Percentiles rank a stretch among this genome's conserved stretches.
These are phyloP conservation scores for Oldenlandia corymbosa DNA, from an alignment of 257 asterid genomes.

Conservation along the genomic window DNA sequence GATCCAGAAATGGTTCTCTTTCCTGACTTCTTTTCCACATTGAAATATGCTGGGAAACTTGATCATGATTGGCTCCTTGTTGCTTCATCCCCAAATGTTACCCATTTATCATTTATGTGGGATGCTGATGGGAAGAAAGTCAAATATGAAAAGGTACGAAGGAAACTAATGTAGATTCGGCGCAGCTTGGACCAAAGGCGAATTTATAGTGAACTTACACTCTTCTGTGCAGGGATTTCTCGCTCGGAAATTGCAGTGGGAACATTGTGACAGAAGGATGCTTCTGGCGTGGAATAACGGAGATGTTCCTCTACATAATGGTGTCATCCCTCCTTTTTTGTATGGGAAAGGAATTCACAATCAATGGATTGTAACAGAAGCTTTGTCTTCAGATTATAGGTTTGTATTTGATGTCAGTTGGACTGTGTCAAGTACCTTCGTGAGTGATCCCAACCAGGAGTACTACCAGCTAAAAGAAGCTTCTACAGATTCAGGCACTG, in stretches of 20 bases:
- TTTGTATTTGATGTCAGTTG: constrained; percentile 75
- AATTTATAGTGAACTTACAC: constrained; percentile 16
- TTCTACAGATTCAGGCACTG: constrained; percentile 21
- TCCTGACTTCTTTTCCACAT: constrained; percentile 54
- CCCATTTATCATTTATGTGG: constrained; percentile 53
- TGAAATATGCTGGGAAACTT: constrained; percentile 62
- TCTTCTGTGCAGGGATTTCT: constrained; percentile 62
- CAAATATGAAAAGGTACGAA: constrained; percentile 43
- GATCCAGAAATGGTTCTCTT: constrained; percentile 75
- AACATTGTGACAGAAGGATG: constrained; percentile 44
- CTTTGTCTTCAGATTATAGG: constrained; percentile 67
- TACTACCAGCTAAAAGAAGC: constrained; percentile 12
- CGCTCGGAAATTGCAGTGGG: constrained; percentile 20
- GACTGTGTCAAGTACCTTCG: constrained; percentile 54
- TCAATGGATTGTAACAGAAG: constrained; percentile 75
- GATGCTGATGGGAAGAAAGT: constrained; percentile 44
- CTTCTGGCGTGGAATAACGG: constrained; percentile 87
- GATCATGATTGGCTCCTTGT: constrained; percentile 87
- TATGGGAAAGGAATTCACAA: constrained; percentile 69
- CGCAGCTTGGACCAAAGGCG: constrained; percentile 11
- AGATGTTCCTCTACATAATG: constrained; percentile 78
- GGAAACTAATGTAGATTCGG: constrained; percentile 17
- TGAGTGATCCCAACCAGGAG: constrained; percentile 29
- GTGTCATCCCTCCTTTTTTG: constrained; percentile 81
- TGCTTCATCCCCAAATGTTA: constrained; percentile 43